phyloP scores from a whole-genome alignment of 2,329 filamentous ascomycete species.

The Blumeria graminis region DNA sequence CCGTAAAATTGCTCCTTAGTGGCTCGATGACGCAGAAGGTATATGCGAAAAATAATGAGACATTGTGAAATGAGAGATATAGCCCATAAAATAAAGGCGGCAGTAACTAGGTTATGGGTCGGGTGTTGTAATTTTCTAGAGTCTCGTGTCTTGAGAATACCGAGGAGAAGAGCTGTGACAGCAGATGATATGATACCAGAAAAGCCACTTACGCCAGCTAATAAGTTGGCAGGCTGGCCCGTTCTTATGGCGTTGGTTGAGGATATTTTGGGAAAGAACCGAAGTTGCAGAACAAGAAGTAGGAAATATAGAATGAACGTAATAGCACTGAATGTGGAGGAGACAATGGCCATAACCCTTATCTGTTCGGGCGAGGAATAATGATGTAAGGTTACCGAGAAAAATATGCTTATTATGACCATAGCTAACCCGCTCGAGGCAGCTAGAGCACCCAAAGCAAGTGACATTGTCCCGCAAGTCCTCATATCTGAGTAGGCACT shows the following conservation, averaged over 20 bases:
- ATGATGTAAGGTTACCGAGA: conserved; percentile 9
- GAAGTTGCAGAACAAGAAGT: conserved; percentile 11
- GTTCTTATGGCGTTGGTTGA: conserved; percentile 10
- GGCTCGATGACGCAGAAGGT: conserved; percentile 9
- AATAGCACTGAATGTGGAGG: conserved; percentile 9
- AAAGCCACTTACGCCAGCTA: conserved; percentile 10
- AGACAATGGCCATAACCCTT: conserved; percentile 9
- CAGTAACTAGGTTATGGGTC: conserved; percentile 8
- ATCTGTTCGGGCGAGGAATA: conserved; percentile 3
- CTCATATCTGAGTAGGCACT: too few relatives aligned
- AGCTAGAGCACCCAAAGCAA: conserved; percentile 12
- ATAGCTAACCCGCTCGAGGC: conserved; percentile 10
- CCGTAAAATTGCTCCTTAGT: conserved; percentile 5
- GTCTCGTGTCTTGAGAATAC: conserved; percentile 7
- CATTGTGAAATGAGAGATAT: conserved; percentile 10
- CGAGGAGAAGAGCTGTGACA: conserved; percentile 10
- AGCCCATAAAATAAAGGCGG: conserved; percentile 13
- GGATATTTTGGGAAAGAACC: conserved; percentile 10
- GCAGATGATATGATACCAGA: conserved; percentile 10
- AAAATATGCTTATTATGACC: conserved; percentile 12
- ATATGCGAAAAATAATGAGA: conserved; percentile 12
- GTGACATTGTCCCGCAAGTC: neutral
- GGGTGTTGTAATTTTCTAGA: conserved; percentile 6
- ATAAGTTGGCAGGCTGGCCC: conserved; percentile 10
- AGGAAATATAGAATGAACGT: conserved; percentile 8